Percentiles rank a stretch among this genome's conserved stretches.
Conservation (phyloP, 805 yeast species). For the Myxozyma melibiosi region DNA sequence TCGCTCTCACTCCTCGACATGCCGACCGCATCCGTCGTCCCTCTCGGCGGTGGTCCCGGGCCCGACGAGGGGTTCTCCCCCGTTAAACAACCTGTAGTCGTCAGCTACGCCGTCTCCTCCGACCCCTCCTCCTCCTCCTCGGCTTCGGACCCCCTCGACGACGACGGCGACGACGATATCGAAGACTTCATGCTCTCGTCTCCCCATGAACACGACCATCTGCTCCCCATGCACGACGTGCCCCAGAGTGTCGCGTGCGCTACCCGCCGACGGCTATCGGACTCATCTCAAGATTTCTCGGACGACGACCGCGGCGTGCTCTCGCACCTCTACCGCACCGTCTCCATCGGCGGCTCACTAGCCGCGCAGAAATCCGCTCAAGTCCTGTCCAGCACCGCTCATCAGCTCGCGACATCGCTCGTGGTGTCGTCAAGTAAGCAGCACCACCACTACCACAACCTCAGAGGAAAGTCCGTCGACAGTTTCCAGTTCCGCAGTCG, state of each 20-base stretch:
- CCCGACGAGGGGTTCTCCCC: neutral
- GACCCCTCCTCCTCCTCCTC: neutral
- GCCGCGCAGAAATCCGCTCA: slow-evolving; percentile 8
- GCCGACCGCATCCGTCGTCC: neutral
- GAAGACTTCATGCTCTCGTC: slow-evolving; percentile 8
- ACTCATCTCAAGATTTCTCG: neutral
- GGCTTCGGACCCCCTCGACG: neutral
- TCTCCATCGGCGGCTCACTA: slow-evolving; percentile 9
- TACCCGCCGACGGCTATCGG: neutral
- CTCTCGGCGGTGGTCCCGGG: neutral
- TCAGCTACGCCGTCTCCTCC: neutral
- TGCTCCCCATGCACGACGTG: neutral
- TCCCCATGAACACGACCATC: neutral
- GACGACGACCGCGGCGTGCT: neutral
- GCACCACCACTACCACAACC: no score
- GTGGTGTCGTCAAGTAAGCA: slow-evolving; percentile 22
- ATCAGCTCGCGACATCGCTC: slow-evolving; percentile 14
- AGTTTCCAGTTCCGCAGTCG: neutral
- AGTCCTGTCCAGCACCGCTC: slow-evolving; percentile 4
- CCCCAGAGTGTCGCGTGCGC: neutral
- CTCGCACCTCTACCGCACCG: slow-evolving; percentile 15
- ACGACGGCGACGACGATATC: slow-evolving; percentile 10
- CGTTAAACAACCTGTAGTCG: neutral
- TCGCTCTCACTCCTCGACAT: neutral
- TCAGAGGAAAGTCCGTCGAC: slow-evolving; percentile 11